Conservation (phyloP, 2,329 filamentous ascomycete species). For the Penicillium concentricum region DNA sequence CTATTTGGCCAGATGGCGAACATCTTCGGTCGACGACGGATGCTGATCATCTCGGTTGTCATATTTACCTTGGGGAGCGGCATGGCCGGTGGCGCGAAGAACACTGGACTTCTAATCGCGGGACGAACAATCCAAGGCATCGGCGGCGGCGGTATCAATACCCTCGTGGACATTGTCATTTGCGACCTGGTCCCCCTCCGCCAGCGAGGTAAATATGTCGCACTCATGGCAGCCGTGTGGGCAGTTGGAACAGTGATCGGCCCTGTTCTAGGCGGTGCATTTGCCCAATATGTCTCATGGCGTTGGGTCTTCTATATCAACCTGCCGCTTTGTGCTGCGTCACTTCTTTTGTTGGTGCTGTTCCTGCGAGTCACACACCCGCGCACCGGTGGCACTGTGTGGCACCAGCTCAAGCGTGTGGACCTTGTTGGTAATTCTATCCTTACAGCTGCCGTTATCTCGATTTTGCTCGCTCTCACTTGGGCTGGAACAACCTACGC, state of each 20-base stretch:
- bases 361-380: constrained; percentile 14
- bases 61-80: constrained; percentile 55
- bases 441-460: constrained; percentile 27
- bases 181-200: constrained; percentile 9
- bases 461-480: constrained; percentile 32
- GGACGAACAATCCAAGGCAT: constrained; percentile 8
- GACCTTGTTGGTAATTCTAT: constrained; percentile 33
- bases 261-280: constrained; percentile 4
- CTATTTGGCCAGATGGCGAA: constrained; percentile 53
- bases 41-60: constrained; percentile 43
- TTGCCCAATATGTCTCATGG: constrained; percentile 3
- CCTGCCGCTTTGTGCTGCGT: neutral
- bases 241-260: constrained; percentile 4
- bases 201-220: constrained; percentile 9
- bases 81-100: constrained; percentile 51
- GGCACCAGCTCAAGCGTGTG: constrained; percentile 12
- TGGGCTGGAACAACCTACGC: constrained; percentile 31
- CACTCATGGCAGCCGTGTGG: constrained; percentile 4
- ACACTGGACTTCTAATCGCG: constrained; percentile 14
- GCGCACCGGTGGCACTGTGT: neutral
- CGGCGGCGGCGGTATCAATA: constrained; percentile 6
- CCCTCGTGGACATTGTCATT: constrained; percentile 2
- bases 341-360: neutral
- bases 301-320: constrained; percentile 13
- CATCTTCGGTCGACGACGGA: constrained; percentile 52